Percentiles rank a stretch among this genome's conserved stretches.
These are phyloP conservation scores for Phaeosphaeriaceae sp. DNA, from an alignment of 2,329 filamentous ascomycete species.

Conservation along the genomic window DNA sequence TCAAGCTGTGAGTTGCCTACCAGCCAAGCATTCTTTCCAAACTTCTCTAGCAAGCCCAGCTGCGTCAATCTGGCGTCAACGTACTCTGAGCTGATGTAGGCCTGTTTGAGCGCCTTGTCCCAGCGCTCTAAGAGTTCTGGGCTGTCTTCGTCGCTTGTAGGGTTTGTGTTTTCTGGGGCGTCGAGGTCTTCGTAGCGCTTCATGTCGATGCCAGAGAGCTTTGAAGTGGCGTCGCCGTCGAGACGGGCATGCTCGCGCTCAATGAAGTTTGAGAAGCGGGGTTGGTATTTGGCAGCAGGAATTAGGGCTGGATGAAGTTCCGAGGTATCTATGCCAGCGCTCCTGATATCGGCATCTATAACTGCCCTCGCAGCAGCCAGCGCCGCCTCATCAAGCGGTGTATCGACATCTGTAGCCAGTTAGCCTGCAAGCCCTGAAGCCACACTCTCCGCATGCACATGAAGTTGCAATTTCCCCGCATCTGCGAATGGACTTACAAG, in stretches of 20 bases:
- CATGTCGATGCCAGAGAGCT: constrained; percentile 72
- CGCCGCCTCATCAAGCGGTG: constrained; percentile 67
- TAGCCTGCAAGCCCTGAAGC: constrained; percentile 13
- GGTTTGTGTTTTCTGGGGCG: constrained; percentile 53
- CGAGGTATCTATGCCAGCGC: constrained; percentile 51
- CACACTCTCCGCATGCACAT: constrained; percentile 54
- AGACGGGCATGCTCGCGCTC: constrained; percentile 72
- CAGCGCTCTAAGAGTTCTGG: constrained; percentile 53
- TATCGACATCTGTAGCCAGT: constrained; percentile 74
- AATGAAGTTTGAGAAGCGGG: constrained; percentile 70
- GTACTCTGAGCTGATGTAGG: constrained; percentile 66
- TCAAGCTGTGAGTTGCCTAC: constrained; percentile 83
- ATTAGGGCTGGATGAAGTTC: constrained; percentile 66
- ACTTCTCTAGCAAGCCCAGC: constrained; percentile 76
- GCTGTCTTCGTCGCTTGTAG: constrained; percentile 47
- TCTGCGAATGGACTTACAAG: constrained; percentile 63
- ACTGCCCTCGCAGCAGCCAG: constrained; percentile 72
- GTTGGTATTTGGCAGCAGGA: constrained; percentile 52
- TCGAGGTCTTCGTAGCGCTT: constrained; percentile 83
- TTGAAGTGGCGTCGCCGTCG: constrained; percentile 54
- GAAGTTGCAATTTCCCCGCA: constrained; percentile 61
- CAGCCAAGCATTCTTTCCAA: constrained; percentile 92
- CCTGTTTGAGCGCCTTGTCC: constrained; percentile 59
- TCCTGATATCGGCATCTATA: constrained; percentile 66
- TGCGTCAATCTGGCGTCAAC: constrained; percentile 63